Base-by-base conservation (phyloP, 345 rosid species). In the Pelargonium nanum region DNA sequence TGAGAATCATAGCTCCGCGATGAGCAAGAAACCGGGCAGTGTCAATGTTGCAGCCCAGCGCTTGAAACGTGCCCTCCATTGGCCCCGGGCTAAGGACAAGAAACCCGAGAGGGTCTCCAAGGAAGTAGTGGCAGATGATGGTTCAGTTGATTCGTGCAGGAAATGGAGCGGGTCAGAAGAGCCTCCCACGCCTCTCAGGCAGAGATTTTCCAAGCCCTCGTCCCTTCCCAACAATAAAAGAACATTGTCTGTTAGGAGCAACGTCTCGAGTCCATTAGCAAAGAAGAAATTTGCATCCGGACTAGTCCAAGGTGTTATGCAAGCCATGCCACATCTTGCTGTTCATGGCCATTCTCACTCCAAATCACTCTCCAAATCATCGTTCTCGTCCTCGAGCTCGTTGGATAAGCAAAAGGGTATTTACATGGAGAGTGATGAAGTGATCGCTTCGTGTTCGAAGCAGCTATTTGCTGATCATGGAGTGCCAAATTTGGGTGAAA, bases 261-360 rank as follows among this genome's bases (percentile, higher is more conserved):
- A 76, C 67, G 86, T 75, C 62, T 83, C 95, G 12, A 91, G 96
- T 62, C 96, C 95, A 23, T 77, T 78, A 17, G 83, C 87, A 25
- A 81, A 82, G 80, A 88, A 88, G 78, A 91, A 82, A 55, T 59
- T 77, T 53, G 91, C 91, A 57, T 80, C 81, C 19, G 89, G 81
- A 15, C 50, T 76, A 68, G 80, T 62, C 75, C 77, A 81, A 12
- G 88, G 91, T 3, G 80, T 72, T 19, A 34, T 79, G 62, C 86
- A 79, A 45, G 77, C 80, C 20, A 71, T 79, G 69, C 91, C 87
- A 23, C 74, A 75, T 28, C 6, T 67, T 65, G 69, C 62, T 1
- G 56, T 71, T 58, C 69, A 80, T 15, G 74, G 80, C 24, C 75
- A 88, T 55, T 77, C 90, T n/a, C 85, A 85, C 6, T 88, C 93